phyloP scores from a whole-genome alignment of 2,329 filamentous ascomycete species.

The Aureobasidium sp. region DNA sequence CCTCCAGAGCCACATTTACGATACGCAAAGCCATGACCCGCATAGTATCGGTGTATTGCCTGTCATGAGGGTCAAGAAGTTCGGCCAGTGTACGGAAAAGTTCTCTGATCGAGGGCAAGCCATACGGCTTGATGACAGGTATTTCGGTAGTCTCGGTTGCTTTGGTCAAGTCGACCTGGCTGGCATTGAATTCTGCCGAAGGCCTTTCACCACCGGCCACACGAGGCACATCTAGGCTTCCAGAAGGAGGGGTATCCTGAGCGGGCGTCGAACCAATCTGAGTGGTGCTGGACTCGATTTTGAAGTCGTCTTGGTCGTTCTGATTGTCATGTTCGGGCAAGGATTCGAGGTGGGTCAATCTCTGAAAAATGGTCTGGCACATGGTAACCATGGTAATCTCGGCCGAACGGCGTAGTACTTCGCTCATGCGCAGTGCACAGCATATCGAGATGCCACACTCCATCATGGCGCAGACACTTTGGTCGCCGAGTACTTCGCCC shows the following conservation, averaged over 20 bases:
- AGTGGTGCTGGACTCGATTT: slow-evolving; percentile 61
- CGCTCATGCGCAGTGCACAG: slow-evolving; percentile 85
- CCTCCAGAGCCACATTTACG: slow-evolving; percentile 93
- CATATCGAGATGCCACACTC: slow-evolving; percentile 95
- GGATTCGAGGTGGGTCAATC: slow-evolving; percentile 72
- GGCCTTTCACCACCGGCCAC: slow-evolving; percentile 10
- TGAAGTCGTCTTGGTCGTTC: slow-evolving; percentile 65
- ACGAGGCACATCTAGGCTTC: slow-evolving; percentile 17
- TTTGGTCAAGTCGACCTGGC: slow-evolving; percentile 38
- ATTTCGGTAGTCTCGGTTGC: slow-evolving; percentile 38
- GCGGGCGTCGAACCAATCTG: slow-evolving; percentile 5
- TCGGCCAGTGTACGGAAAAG: slow-evolving; percentile 91
- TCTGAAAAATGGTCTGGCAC: slow-evolving; percentile 97
- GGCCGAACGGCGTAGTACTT: slow-evolving; percentile 80
- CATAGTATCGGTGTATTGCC: slow-evolving; percentile 88
- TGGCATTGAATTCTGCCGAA: slow-evolving; percentile 25
- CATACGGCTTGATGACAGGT: slow-evolving; percentile 73
- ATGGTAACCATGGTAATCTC: slow-evolving; percentile 98
- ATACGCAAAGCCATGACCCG: slow-evolving; percentile 95
- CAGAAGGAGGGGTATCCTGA: slow-evolving; percentile 13
- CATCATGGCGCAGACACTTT: slow-evolving; percentile 99
- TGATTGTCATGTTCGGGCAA: slow-evolving; percentile 53
- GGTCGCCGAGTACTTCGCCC: slow-evolving; percentile 88
- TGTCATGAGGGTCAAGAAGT: slow-evolving; percentile 86
- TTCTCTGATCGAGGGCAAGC: slow-evolving; percentile 86